Evolutionary conservation across 2,329 filamentous ascomycete genomes (phyloP).

Genomic region (Samsoniella hepiali): DNA sequence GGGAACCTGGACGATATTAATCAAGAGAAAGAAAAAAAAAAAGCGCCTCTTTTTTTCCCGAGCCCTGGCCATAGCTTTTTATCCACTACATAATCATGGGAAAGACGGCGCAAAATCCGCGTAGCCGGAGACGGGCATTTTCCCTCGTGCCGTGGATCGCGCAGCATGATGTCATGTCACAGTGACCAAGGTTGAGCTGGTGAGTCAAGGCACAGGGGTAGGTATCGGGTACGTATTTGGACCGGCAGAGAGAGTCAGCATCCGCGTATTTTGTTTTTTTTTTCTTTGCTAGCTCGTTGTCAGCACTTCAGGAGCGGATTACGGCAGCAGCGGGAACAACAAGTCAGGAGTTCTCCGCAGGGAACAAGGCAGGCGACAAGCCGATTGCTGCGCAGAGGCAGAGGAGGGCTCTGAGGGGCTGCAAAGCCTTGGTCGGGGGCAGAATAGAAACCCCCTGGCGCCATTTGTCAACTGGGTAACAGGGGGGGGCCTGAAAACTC

Average conservation of each 20-base stretch:
- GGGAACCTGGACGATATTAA: not conserved
- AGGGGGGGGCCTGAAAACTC: no score
- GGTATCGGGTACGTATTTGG: not conserved
- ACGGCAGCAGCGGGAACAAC: not conserved
- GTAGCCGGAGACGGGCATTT: not conserved
- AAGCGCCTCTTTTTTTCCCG: not conserved
- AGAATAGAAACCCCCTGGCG: no score
- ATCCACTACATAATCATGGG: not conserved
- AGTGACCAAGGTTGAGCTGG: not conserved
- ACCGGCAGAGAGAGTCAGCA: not conserved
- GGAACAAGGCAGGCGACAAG: not conserved
- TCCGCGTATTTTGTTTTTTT: not conserved
- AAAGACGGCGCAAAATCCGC: not conserved
- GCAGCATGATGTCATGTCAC: not conserved
- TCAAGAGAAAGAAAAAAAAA: not conserved
- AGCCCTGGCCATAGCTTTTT: not conserved
- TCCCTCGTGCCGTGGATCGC: not conserved
- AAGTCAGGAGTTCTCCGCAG: not conserved
- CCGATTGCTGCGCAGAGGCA: not conserved
- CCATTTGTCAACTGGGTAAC: no score
- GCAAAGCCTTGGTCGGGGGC: not conserved
- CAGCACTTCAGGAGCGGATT: not conserved
- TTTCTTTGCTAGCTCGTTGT: not conserved
- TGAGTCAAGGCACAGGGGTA: not conserved
- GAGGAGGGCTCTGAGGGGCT: not conserved